Conservation (phyloP, 371 early-diverging fungal genomes). For the Mortierella sp. region DNA sequence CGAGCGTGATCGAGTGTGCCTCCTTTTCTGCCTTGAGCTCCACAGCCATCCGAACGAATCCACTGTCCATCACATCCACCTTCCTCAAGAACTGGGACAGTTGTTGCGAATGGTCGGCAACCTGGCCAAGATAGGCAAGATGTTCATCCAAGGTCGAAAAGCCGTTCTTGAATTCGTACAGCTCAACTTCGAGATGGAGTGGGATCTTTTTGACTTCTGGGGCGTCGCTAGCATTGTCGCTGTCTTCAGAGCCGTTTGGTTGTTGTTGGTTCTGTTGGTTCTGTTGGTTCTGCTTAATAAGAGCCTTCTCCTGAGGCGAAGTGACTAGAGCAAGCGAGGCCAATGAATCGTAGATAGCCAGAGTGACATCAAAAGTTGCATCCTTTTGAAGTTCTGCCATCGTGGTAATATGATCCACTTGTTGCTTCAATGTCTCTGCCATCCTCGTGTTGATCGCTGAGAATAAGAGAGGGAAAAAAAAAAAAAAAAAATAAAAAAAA, state of each 20-base stretch:
- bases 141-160: slow-evolving; percentile 35
- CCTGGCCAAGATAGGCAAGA: slow-evolving; percentile 17
- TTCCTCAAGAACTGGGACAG: slow-evolving; percentile 17
- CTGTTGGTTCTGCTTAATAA: not conserved
- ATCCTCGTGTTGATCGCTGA: slow-evolving; percentile 26
- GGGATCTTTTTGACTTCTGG: slow-evolving; percentile 20
- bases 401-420: slow-evolving; percentile 23
- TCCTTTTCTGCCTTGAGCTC: slow-evolving; percentile 42
- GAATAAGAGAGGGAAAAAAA: not conserved
- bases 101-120: slow-evolving; percentile 11
- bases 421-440: slow-evolving; percentile 28
- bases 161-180: slow-evolving; percentile 41
- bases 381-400: slow-evolving; percentile 36
- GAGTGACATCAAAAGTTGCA: slow-evolving; percentile 32
- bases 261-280: too few relatives aligned
- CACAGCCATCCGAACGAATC: slow-evolving; percentile 33
- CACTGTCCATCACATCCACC: slow-evolving; percentile 45
- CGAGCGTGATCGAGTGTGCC: slow-evolving; percentile 25
- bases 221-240: not conserved
- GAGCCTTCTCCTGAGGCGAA: slow-evolving; percentile 19
- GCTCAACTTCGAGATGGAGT: slow-evolving; percentile 44
- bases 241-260: too few relatives aligned
- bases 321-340: slow-evolving; percentile 30
- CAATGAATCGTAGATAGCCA: slow-evolving; percentile 39
- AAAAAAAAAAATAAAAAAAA: not conserved